phyloP scores from a whole-genome alignment of 1,284 basidiomycete species.

The Kwoniella shivajii region DNA sequence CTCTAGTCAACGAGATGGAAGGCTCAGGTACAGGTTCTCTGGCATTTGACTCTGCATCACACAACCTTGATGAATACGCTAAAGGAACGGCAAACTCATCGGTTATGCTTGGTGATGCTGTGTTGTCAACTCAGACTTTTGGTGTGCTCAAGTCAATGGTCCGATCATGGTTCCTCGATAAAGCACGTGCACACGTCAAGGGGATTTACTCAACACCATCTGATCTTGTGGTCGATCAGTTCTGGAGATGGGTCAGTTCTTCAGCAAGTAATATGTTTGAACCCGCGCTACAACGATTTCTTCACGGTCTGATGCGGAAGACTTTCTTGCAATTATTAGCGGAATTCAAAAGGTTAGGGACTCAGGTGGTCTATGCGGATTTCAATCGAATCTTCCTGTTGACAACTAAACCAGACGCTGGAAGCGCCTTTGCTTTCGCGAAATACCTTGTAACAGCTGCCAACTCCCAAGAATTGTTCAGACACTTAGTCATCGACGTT shows the following conservation, averaged over 20 bases:
- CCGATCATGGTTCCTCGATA: constrained; percentile 88
- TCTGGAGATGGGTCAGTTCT: constrained; percentile 96
- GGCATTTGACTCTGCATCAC: constrained; percentile 89
- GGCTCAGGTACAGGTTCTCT: constrained; percentile 84
- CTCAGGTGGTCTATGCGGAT: constrained; percentile 92
- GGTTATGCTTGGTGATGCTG: constrained; percentile 85
- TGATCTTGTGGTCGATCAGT: constrained; percentile 71
- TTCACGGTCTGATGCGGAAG: constrained; percentile 96
- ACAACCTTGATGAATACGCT: constrained; percentile 87
- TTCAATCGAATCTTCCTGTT: constrained; percentile 87
- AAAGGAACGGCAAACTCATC: constrained; percentile 71
- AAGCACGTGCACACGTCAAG: constrained; percentile 62
- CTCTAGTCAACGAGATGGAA: constrained; percentile 94
- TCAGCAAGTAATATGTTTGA: constrained; percentile 86
- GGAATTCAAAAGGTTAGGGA: constrained; percentile 94
- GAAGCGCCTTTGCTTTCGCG: constrained; percentile 92
- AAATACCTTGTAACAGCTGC: constrained; percentile 92
- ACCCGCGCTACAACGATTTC: constrained; percentile 87
- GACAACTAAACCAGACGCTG: constrained; percentile 89
- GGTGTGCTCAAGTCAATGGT: constrained; percentile 84
- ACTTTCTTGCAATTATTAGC: constrained; percentile 95
- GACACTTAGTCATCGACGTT: constrained; percentile 84
- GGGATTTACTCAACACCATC: constrained; percentile 53
- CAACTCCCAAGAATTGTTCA: constrained; percentile 92
- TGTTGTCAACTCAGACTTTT: constrained; percentile 88